Conservation (phyloP, 768 basidiomycete species). For the Suillus subluteus region DNA sequence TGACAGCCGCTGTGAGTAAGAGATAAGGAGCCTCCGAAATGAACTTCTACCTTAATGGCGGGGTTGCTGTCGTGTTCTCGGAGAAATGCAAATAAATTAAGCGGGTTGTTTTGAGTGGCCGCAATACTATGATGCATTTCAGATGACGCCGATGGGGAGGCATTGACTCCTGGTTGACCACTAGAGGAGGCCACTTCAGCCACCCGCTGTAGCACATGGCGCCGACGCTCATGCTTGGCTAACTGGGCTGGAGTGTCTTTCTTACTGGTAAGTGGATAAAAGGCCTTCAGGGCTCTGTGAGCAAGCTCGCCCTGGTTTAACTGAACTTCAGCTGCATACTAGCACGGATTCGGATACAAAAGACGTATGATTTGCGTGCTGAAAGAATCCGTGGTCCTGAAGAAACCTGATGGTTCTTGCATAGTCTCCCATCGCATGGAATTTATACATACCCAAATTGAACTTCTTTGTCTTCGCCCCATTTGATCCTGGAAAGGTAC, state of each 20-base stretch:
- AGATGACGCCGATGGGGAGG: background rate
- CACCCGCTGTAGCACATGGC: background rate
- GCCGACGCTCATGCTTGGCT: background rate
- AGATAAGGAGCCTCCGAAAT: background rate
- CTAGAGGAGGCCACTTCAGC: background rate
- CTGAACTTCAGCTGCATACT: background rate
- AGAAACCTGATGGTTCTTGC: slow-evolving; percentile 10
- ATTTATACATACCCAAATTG: slow-evolving; percentile 20
- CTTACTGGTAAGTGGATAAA: background rate
- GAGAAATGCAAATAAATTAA: slow-evolving; percentile 8
- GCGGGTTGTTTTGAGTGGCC: background rate
- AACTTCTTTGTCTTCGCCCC: slow-evolving; percentile 12
- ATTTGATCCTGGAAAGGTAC: background rate
- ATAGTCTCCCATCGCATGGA: slow-evolving; percentile 21
- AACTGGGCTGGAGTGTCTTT: background rate
- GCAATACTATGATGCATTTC: slow-evolving; percentile 27
- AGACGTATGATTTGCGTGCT: slow-evolving; percentile 37
- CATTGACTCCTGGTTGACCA: background rate
- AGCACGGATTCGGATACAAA: no score
- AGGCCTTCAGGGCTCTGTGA: background rate
- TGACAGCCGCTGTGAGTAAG: background rate
- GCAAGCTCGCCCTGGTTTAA: background rate
- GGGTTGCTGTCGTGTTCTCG: slow-evolving; percentile 26
- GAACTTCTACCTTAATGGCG: slow-evolving; percentile 19
- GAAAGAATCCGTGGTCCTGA: slow-evolving; percentile 41